Conservation (phyloP, 495 filamentous ascomycete genomes). For the Bathelium albidoporum region DNA sequence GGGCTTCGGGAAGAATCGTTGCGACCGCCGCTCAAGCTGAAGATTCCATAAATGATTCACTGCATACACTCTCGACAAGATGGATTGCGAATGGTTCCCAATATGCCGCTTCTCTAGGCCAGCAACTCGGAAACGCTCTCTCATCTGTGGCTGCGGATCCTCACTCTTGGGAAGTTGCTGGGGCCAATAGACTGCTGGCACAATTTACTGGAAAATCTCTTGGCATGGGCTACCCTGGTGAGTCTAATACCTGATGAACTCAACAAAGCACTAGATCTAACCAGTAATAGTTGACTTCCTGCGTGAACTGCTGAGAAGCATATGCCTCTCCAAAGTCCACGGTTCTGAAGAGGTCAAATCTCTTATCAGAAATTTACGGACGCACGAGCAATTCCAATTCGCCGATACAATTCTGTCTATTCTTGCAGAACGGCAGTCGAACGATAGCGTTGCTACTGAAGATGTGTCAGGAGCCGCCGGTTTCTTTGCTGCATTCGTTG, state of each 20-base stretch:
- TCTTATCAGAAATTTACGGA: slow-evolving; percentile 3
- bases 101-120: slow-evolving; percentile 69
- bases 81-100: slow-evolving; percentile 60
- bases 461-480: slow-evolving; percentile 34
- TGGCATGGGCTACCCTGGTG: slow-evolving; percentile 67
- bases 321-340: background rate
- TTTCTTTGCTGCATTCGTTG: slow-evolving; percentile 31
- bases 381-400: slow-evolving; percentile 7
- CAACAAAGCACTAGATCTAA: background rate
- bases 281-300: background rate
- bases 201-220: slow-evolving; percentile 55
- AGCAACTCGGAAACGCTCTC: slow-evolving; percentile 47
- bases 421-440: background rate
- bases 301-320: background rate
- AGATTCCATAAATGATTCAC: slow-evolving; percentile 35
- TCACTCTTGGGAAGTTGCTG: slow-evolving; percentile 30
- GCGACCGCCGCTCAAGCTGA: slow-evolving; percentile 68
- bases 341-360: background rate
- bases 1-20: slow-evolving; percentile 63
- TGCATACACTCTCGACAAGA: slow-evolving; percentile 12
- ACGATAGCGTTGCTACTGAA: background rate
- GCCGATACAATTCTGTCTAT: slow-evolving; percentile 13
- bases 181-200: slow-evolving; percentile 43
- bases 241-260: slow-evolving; percentile 4
- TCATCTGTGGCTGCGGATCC: slow-evolving; percentile 18